A percentile compares a stretch with the other conserved stretches of the same genome.
These are phyloP conservation scores for Lanmaoa rubissima DNA, from an alignment of 768 basidiomycete species.

Conservation along the genomic window DNA sequence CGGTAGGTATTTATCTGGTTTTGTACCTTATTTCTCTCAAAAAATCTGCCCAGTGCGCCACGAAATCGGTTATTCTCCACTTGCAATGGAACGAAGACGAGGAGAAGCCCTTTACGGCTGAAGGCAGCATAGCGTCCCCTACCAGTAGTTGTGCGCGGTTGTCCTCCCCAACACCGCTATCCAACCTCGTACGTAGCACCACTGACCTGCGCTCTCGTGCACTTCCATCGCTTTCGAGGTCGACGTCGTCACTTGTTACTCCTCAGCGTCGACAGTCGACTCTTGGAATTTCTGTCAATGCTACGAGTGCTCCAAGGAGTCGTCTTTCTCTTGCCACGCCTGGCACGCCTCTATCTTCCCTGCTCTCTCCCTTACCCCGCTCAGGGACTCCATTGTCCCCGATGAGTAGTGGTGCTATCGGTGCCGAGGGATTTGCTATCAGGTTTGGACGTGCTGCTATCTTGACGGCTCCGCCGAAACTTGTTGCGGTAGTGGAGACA, in stretches of 20 bases:
- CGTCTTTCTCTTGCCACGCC: slow-evolving; percentile 45
- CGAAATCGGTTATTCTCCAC: slow-evolving; percentile 82
- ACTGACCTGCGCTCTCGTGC: slow-evolving; percentile 42
- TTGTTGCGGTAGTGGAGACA: slow-evolving; percentile 81
- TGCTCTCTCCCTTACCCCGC: slow-evolving; percentile 29
- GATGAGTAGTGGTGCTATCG: slow-evolving; percentile 19
- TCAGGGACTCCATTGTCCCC: slow-evolving; percentile 37
- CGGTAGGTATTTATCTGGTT: slow-evolving; percentile 46
- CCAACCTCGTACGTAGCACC: slow-evolving; percentile 17
- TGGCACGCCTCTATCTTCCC: slow-evolving; percentile 38
- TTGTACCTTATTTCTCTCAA: neutral
- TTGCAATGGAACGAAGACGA: slow-evolving; percentile 81
- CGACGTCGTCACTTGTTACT: slow-evolving; percentile 45
- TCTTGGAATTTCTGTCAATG: slow-evolving; percentile 35
- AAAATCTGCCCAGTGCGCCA: slow-evolving; percentile 65
- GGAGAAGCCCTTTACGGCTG: slow-evolving; percentile 14
- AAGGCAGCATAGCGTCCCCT: slow-evolving; percentile 25
- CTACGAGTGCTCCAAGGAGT: slow-evolving; percentile 36
- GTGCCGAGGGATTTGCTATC: slow-evolving; percentile 39
- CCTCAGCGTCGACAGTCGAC: slow-evolving; percentile 39
- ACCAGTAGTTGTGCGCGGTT: slow-evolving; percentile 18
- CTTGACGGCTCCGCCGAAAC: slow-evolving; percentile 78
- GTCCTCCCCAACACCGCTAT: slow-evolving; percentile 30
- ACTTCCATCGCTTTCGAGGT: slow-evolving; percentile 52
- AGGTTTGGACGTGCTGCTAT: slow-evolving; percentile 70